Base-by-base conservation (phyloP, 2,329 filamentous ascomycete genomes). In the Fusarium sp. region DNA sequence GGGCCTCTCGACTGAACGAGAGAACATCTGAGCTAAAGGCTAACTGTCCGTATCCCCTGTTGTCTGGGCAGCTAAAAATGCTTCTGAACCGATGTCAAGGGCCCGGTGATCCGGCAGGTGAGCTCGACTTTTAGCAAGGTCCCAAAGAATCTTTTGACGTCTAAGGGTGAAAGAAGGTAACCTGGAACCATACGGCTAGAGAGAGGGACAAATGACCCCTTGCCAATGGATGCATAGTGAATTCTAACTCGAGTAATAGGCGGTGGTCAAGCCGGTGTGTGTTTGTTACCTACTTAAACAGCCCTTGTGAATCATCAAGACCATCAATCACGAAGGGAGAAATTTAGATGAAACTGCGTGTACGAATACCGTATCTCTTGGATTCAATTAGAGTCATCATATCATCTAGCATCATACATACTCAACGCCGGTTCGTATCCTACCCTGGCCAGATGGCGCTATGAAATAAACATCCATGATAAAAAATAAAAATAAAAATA, bases 121-220 rank as follows among this genome's bases (percentile, higher is more conserved):
- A 52, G 24, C 40, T 52, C 20, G 32, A 40, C 22, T n/a, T 34
- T 38, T 38, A 34, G 18, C 32, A 32, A 40, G 48, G 57, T 44
- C 44, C 52, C n/a, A 45, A 44, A 32, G 55, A 71, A 71, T 51
- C 34, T 53, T 41, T 68, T 32, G 24, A 62, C 44, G 20, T 24
- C 27, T 49, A 24, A 30, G 24, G 38, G 44, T 15, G 20, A 53
- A 41, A 62, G 43, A 64, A 22, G 45, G 41, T 30, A 27, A 45
- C 22, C 22, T 22, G 22, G 22, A 22, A 22, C 40, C 48, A 8
- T 20, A 45, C 25, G 27, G 40, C 61, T 43, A 45, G 41, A 46
- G 49, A 57, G 49, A 41, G 46, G 56, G 38, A 59, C 57, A 47
- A 55, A 73, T 59, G 61, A 66, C 65, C 71, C 67, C 54, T 71